Evolutionary conservation across 2,329 filamentous ascomycete genomes (phyloP).

Genomic region (Epichloe elymi): DNA sequence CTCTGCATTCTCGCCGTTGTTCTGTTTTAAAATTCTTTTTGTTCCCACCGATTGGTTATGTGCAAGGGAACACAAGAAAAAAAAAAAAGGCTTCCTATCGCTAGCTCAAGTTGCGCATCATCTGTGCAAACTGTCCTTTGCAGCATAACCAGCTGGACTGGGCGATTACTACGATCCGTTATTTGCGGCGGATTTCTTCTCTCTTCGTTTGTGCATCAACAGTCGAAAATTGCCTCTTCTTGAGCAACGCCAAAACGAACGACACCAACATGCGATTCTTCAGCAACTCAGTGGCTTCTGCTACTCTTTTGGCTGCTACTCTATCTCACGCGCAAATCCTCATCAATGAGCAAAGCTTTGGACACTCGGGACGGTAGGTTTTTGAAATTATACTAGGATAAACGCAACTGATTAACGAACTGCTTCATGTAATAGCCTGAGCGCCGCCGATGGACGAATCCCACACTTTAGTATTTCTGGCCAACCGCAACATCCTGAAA

Average conservation of each 20-base stretch:
- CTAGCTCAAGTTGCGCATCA: not conserved
- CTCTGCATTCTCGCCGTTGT: not conserved
- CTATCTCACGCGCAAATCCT: slow-evolving; percentile 51
- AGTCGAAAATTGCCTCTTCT: not conserved
- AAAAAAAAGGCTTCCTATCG: not conserved
- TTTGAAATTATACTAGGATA: not conserved
- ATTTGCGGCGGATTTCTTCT: not conserved
- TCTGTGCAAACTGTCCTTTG: not conserved
- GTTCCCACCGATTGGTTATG: not conserved
- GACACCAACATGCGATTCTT: slow-evolving; percentile 3
- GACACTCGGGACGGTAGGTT: slow-evolving; percentile 48
- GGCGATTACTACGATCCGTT: not conserved
- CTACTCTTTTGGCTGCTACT: slow-evolving; percentile 30
- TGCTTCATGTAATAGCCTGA: not conserved
- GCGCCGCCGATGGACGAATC: slow-evolving; percentile 22
- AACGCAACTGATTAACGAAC: not conserved
- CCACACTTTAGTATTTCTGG: slow-evolving; percentile 43
- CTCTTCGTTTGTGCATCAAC: not conserved
- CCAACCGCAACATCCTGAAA: slow-evolving; percentile 40
- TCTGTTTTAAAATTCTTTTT: not conserved
- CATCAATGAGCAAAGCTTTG: slow-evolving; percentile 66
- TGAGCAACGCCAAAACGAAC: not conserved
- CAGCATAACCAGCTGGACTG: slow-evolving; percentile 3
- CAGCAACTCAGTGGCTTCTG: slow-evolving; percentile 18
- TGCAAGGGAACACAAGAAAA: not conserved